phyloP scores from a whole-genome alignment of 2,329 filamentous ascomycete species.

The Monascus ruber region DNA sequence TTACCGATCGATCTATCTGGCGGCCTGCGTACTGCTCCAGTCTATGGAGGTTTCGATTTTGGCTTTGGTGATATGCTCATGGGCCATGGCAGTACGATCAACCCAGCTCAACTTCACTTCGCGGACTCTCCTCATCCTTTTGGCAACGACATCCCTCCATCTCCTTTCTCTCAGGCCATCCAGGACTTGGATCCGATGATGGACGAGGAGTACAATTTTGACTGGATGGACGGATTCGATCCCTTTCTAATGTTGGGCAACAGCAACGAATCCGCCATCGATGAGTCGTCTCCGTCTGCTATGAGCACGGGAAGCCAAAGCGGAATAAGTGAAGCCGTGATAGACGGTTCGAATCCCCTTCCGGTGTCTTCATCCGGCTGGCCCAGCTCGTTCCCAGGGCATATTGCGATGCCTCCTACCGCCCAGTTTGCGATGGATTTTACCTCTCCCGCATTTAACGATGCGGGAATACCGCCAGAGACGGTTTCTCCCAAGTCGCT shows the following conservation, averaged over 20 bases:
- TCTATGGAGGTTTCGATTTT: slow-evolving; percentile 58
- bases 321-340: slow-evolving; percentile 66
- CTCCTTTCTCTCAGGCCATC: slow-evolving; percentile 31
- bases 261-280: slow-evolving; percentile 67
- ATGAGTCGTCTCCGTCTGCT: slow-evolving; percentile 88
- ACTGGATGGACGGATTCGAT: slow-evolving; percentile 77
- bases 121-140: slow-evolving; percentile 57
- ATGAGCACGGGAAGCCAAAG: slow-evolving; percentile 92
- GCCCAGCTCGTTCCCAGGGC: slow-evolving; percentile 58
- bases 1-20: slow-evolving; percentile 56
- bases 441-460: slow-evolving; percentile 61
- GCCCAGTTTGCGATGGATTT: slow-evolving; percentile 64
- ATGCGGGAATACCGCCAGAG: slow-evolving; percentile 57
- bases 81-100: slow-evolving; percentile 49
- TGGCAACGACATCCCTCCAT: slow-evolving; percentile 28
- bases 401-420: slow-evolving; percentile 50
- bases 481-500: slow-evolving; percentile 69
- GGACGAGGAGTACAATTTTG: slow-evolving; percentile 63
- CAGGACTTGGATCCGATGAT: slow-evolving; percentile 51
- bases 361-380: slow-evolving; percentile 48
- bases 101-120: slow-evolving; percentile 66
- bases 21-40: slow-evolving; percentile 68
- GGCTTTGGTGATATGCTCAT: slow-evolving; percentile 63
- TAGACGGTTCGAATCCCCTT: slow-evolving; percentile 61
- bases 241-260: slow-evolving; percentile 60